Evolutionary conservation across 2,329 filamentous ascomycete genomes (phyloP).

Genomic region (Furcasterigmium sp.): DNA sequence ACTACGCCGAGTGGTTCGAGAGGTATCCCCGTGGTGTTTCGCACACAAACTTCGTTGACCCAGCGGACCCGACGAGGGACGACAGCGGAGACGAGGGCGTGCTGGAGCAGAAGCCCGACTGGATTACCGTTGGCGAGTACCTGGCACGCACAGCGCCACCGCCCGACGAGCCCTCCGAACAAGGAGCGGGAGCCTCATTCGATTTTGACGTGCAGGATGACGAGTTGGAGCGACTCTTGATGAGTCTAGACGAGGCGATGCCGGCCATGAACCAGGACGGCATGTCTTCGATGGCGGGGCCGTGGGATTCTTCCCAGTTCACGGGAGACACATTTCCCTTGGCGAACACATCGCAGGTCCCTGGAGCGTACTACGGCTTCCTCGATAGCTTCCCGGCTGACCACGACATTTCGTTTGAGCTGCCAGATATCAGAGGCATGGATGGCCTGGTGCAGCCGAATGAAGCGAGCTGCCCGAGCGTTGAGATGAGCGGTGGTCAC

Average conservation of each 20-base stretch:
- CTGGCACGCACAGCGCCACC: constrained; percentile 74
- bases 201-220: neutral
- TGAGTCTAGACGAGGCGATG: neutral
- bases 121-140: constrained; percentile 91
- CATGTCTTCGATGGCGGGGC: neutral
- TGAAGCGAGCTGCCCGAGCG: neutral
- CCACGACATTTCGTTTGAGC: neutral
- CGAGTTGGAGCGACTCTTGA: neutral
- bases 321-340: neutral
- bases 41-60: constrained; percentile 76
- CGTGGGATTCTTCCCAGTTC: neutral
- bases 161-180: constrained; percentile 8
- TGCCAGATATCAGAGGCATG: neutral
- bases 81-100: constrained; percentile 77
- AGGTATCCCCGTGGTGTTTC: constrained; percentile 90
- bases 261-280: neutral
- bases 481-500: too few species aligned
- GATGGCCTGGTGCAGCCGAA: neutral
- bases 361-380: neutral
- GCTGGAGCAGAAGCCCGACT: constrained; percentile 78
- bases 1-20: constrained; percentile 97
- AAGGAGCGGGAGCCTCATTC: neutral
- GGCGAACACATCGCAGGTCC: neutral
- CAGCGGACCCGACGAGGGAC: constrained; percentile 62
- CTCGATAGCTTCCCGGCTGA: neutral